These are phyloP conservation scores for Schwanniomyces sp. DNA, from an alignment of 805 yeast species.

Conservation along the genomic window DNA sequence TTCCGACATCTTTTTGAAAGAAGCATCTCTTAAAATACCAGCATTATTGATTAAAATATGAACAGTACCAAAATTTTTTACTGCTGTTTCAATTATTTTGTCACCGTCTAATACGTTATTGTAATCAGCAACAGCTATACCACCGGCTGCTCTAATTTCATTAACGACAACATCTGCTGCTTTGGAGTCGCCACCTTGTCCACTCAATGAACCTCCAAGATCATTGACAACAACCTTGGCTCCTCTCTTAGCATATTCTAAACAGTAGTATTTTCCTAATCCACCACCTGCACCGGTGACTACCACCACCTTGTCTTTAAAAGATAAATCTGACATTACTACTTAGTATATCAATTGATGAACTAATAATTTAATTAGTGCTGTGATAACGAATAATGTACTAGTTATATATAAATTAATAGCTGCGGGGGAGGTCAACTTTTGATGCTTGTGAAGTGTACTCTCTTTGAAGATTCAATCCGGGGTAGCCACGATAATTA, in stretches of 20 bases:
- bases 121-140: constrained; percentile 89
- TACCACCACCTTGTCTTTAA: constrained; percentile 84
- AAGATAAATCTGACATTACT: constrained; percentile 39
- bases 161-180: constrained; percentile 91
- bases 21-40: constrained; percentile 86
- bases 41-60: constrained; percentile 92
- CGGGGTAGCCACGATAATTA: neutral
- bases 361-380: neutral
- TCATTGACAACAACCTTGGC: constrained; percentile 96
- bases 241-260: constrained; percentile 85
- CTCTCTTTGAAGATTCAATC: neutral
- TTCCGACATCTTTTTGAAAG: constrained; percentile 82
- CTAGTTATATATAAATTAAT: neutral
- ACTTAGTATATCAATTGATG: neutral
- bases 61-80: constrained; percentile 82
- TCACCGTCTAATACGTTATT: constrained; percentile 87
- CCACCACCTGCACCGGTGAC: constrained; percentile 99
- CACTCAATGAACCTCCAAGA: constrained; percentile 79
- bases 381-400: neutral
- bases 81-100: constrained; percentile 80
- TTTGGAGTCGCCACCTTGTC: constrained; percentile 64
- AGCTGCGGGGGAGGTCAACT: neutral
- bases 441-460: constrained; percentile 1
- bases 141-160: constrained; percentile 75
- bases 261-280: constrained; percentile 83